phyloP scores from a whole-genome alignment of 345 rosid species.

The Trapa bicornis region DNA sequence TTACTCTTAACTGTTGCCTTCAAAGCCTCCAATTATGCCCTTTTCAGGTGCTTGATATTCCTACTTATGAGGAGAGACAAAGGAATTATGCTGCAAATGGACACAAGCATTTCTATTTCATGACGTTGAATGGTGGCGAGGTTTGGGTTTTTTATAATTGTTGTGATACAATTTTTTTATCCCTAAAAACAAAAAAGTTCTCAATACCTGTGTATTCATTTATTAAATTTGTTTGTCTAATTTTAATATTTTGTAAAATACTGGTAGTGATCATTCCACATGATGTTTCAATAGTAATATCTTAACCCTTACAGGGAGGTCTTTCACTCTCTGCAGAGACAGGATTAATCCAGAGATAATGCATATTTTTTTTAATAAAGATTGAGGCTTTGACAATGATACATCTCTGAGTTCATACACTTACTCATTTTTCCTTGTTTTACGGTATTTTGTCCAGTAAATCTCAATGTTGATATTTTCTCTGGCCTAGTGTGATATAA shows the following conservation, averaged over 20 bases:
- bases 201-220: background rate
- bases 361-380: background rate
- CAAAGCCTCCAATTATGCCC: conserved; percentile 2
- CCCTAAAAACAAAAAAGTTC: background rate
- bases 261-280: background rate
- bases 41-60: conserved; percentile 91
- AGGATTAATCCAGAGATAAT: background rate
- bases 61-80: conserved; percentile 65
- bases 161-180: background rate
- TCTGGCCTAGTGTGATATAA: background rate
- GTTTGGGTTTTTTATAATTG: conserved; percentile 23
- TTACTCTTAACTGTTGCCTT: background rate
- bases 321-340: background rate
- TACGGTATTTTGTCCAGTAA: background rate
- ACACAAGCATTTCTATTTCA: conserved; percentile 98
- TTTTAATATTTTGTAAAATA: background rate
- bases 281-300: background rate
- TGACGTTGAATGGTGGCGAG: conserved; percentile 97
- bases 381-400: background rate
- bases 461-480: background rate
- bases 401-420: background rate
- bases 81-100: conserved; percentile 80
- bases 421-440: background rate
- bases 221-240: background rate
- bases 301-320: background rate